A percentile compares a stretch with the other conserved stretches of the same genome.
phyloP scores from a whole-genome alignment of 192 early-diverging fungal genomes.

The Piromyces finnis region DNA sequence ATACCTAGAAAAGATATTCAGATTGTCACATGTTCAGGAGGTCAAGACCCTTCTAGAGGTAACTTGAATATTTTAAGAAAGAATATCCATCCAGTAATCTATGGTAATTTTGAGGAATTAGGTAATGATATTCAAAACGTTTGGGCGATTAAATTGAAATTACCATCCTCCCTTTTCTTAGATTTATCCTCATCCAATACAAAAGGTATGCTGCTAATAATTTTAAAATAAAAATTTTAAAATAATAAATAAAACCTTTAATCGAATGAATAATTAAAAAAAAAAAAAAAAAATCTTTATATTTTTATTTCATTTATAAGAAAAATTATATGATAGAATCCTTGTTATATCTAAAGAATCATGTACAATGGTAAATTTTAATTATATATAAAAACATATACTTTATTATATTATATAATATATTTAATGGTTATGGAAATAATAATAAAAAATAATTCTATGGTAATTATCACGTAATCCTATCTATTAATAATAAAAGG shows the following conservation, averaged over 20 bases:
- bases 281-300: slow-evolving; percentile 1
- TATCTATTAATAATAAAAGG: no score
- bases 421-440: no score
- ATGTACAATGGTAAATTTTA: slow-evolving; percentile 49
- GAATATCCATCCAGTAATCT: slow-evolving; percentile 36
- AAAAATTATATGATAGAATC: slow-evolving; percentile 24
- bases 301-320: slow-evolving; percentile 4
- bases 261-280: neutral
- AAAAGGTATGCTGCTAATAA: no score
- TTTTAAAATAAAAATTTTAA: no score
- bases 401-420: no score
- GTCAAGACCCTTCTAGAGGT: slow-evolving; percentile 24
- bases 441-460: no score
- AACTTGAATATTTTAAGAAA: slow-evolving; percentile 36
- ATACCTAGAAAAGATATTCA: slow-evolving; percentile 17
- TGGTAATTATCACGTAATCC: no score
- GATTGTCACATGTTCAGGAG: slow-evolving; percentile 36
- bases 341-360: slow-evolving; percentile 45
- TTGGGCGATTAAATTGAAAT: slow-evolving; percentile 50
- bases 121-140: slow-evolving; percentile 32
- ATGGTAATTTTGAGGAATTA: slow-evolving; percentile 27
- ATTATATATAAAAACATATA: no score
- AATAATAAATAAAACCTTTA: no score
- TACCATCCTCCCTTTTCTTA: neutral
- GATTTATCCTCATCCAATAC: neutral